These are phyloP conservation scores for Phytophthora pseudosyringae DNA, from an alignment of 352 stramenopile genomes.

Conservation along the genomic window DNA sequence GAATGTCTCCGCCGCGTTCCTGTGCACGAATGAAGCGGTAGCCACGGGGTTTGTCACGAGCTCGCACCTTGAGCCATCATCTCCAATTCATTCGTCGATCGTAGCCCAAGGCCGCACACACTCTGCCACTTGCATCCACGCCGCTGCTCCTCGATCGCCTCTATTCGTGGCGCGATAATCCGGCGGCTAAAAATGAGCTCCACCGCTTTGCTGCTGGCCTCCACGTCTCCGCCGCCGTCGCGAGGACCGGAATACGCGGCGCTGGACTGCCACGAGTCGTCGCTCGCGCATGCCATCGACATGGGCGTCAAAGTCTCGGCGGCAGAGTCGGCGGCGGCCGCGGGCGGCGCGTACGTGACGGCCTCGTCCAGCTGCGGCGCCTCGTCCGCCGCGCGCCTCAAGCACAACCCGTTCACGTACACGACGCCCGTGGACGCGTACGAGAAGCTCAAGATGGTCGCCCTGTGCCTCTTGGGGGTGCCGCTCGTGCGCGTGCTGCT, in stretches of 20 bases:
- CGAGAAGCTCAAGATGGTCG: constrained; percentile 62
- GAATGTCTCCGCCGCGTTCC: constrained; percentile 6
- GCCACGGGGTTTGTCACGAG: background rate
- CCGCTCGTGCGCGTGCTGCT: constrained; percentile 63
- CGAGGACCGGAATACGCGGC: constrained; percentile 25
- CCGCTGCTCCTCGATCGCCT: background rate
- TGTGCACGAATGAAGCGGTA: background rate
- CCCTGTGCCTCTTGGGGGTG: constrained; percentile 61
- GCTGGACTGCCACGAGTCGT: constrained; percentile 17
- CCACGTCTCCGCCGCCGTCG: constrained; percentile 27
- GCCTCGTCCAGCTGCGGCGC: constrained; percentile 26
- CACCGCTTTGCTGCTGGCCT: constrained; percentile 30
- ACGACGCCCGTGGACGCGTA: constrained; percentile 58
- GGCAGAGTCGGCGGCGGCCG: constrained; percentile 18
- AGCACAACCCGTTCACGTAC: constrained; percentile 71
- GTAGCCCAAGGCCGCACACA: constrained; percentile 5
- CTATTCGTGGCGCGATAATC: constrained; percentile 17
- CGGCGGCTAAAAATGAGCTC: constrained; percentile 36
- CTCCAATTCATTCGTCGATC: constrained; percentile 25
- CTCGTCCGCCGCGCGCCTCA: background rate
- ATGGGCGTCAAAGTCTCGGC: constrained; percentile 34
- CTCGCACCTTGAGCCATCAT: constrained; percentile 22
- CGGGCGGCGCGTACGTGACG: constrained; percentile 30
- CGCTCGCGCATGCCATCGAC: constrained; percentile 28
- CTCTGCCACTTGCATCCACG: background rate